These are phyloP conservation scores for Zizania latifolia DNA, from an alignment of 176 grass and related monocot genomes.

Conservation along the genomic window DNA sequence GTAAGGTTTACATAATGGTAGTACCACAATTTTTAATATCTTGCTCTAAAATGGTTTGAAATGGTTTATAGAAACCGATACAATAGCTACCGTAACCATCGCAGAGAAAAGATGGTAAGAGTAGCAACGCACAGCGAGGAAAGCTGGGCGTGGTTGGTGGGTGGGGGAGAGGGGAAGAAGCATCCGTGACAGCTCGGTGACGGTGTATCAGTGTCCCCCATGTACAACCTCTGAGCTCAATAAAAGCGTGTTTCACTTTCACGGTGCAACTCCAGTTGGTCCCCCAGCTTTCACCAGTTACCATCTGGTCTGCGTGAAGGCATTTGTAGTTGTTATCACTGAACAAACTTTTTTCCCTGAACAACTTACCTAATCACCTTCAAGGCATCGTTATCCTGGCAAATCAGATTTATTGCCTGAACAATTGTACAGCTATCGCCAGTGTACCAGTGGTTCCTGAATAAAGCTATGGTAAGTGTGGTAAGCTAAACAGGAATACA, in stretches of 20 bases:
- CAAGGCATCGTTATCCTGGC: background rate
- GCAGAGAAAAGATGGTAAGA: background rate
- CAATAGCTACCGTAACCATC: no score
- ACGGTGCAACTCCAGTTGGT: background rate
- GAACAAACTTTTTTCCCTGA: background rate
- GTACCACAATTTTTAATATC: no score
- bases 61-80: no score
- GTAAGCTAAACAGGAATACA: background rate
- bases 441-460: background rate
- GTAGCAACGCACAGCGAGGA: background rate
- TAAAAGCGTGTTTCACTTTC: background rate
- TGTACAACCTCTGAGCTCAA: background rate
- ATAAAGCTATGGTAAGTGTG: background rate
- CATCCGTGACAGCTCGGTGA: slow-evolving; percentile 12
- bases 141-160: background rate
- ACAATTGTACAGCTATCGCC: background rate
- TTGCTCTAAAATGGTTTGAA: no score
- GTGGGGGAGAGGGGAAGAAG: no score
- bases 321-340: background rate
- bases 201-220: background rate
- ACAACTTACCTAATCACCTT: background rate
- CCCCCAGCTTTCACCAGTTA: slow-evolving; percentile 31
- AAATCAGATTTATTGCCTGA: background rate
- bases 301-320: slow-evolving; percentile 39
- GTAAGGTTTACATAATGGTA: no score